Evolutionary conservation across 2,329 filamentous ascomycete genomes (phyloP), one percentile per base, ranked within the genome.

Genomic region (Botrytis fabae): DNA sequence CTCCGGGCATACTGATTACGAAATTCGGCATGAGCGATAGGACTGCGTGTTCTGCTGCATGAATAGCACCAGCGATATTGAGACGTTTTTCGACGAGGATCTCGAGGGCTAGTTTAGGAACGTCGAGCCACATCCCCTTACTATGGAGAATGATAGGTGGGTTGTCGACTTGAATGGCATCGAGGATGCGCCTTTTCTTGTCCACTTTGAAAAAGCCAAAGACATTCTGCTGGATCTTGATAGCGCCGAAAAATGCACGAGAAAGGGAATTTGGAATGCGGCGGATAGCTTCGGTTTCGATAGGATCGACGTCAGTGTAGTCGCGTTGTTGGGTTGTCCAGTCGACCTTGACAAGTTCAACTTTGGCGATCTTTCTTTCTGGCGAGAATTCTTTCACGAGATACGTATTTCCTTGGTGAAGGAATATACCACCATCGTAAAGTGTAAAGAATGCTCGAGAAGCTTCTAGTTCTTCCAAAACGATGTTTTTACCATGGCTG

Each of bases 191-290:
- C 2, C 92, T 89, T 77, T 90, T 91, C 80, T 91, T 92, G 82
- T 98, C 95, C n/a, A 98, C 85, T 81, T 98, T 98, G 87, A 98
- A 98, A 84, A 96, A 99, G 2, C 96, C 96, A 81, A 97, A 98
- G 2, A 99, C 94, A 44, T 93, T 91, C 77, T 95, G 92, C 76
- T 92, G 89, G 79, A 98, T 95, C 78, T 92, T 91, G 80, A 99
- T 95, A 0, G 89, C 85, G 51, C 96, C 96, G 80, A 93, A 95
- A 83, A 93, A 98, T 1, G 95, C 95, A 74, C 90, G 88, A 0
- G 88, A 92, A 5, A 85, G 82, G 0, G 90, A 91, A 0, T 84
- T 84, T 0, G 82, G 77, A 54, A 98, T 93, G 28, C 86, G 88
- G 12, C 94, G 91, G 75, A 97, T 94, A 3, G 92, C 91, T 83